Evolutionary conservation across 2,329 filamentous ascomycete species (phyloP), one percentile per base, ranked within the genome.

Genomic region (Clonostachys sp.): DNA sequence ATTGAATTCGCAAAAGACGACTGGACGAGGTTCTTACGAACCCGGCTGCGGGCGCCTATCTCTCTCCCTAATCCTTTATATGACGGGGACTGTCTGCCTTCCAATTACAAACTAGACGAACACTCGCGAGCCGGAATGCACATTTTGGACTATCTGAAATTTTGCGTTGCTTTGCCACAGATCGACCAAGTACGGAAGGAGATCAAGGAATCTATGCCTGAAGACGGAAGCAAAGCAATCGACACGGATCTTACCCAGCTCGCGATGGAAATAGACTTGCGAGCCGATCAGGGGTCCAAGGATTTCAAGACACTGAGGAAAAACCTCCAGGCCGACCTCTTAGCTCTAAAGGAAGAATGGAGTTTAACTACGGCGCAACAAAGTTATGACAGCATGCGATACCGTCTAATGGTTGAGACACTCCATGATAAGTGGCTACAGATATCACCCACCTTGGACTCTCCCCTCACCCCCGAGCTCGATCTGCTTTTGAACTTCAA

Each of bases 131-230:
- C 0, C 60, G 45, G 50, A 1, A 42, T 30, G 14, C 79, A 87
- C 48, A 78, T 88, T 5, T 71, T 86, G 6, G 86, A 90, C 56
- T 71, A 74, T 36, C 65, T 89, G 8, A 83, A 78, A 51, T 85
- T 82, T 16, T 51, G 61, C 0, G 66, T 83, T 3, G 75, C 80
- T 0, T 61, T 72, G 12, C 61, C 65, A 1, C 60, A 61, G 0
- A 67, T 81, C 10, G 58, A 67, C 0, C 41, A 48, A 1, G 69
- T 70, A 20, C 53, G 76, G 3, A 51, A 50, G 2, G 56, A 54
- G 0, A 63, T 80, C 12, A 44, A 62, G 6, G 34, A 56, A 0
- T 42, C 50, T 0, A 51, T 62, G 2, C 44, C 55, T 6, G 36
- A 45, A 1, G 46, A 53, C 0, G 46, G 60, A 0, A 54, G 59